Base-by-base conservation (phyloP, 2,329 filamentous ascomycete species). In the Macrophomina tecta region DNA sequence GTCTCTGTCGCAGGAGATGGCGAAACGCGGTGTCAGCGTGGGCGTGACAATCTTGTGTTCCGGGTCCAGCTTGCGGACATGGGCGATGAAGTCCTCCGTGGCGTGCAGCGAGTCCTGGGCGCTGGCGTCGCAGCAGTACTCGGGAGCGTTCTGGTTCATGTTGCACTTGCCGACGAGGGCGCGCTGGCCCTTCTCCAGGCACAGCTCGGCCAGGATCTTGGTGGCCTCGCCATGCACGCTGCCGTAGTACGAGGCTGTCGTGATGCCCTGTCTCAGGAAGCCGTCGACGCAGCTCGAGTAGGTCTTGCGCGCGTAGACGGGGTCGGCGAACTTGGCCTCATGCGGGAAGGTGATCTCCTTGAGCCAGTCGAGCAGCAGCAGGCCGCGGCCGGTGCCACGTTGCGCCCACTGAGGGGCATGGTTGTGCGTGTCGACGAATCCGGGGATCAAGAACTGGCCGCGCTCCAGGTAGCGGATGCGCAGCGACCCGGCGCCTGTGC, bases 371-470 rank as follows among this genome's bases (percentile, higher is more conserved):
- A 66, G 65, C 18, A 66, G 65, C 55, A 46, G 38, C 38, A 61
- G 58, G 6, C 81, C 80, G 63, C 80, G 79, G 5, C 82, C 82
- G 3, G 79, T 73, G 5, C 82, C 81, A 18, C 81, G 78, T 68
- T 82, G 81, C 28, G 80, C 76, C 79, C 81, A 85, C 75, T 85
- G 83, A 2, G 89, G 88, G 0, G 89, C 89, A 72, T 91, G 89
- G 68, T 89, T 89, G 75, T 91, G 89, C 1, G 88, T 90, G 77
- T 91, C 89, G 64, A 91, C 79, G 71, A 89, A 85, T 51, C 86
- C 86, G 0, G 87, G 87, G 66, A 88, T 83, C 56, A 89, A 75
- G 70, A 89, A 87, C 53, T 86, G 76, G 46, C 81, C 81, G 7
- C 73, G 77, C 1, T 70, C 56, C 2, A 86, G 77, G 32, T 69